Conservation (phyloP, 768 basidiomycete genomes). For the Tylopilus vinaceipallidus region DNA sequence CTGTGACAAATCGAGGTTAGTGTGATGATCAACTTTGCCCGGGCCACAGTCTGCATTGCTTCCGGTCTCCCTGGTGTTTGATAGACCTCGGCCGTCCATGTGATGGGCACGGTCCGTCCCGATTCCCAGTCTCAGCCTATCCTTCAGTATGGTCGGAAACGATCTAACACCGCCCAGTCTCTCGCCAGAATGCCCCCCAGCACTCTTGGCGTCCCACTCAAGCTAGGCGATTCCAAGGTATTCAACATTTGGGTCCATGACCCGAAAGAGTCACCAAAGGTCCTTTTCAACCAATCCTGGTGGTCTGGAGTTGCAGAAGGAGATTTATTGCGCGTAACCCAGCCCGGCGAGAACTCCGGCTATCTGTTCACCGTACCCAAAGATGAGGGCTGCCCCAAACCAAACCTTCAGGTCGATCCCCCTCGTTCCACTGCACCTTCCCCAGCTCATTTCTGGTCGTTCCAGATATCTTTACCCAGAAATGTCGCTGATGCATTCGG, state of each 20-base stretch:
- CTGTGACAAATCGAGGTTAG: not conserved
- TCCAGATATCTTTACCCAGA: slow-evolving; percentile 72
- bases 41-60: too few relatives aligned
- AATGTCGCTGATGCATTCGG: slow-evolving; percentile 70
- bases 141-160: slow-evolving; percentile 52
- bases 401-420: slow-evolving; percentile 56
- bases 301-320: slow-evolving; percentile 82
- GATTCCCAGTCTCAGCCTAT: slow-evolving; percentile 53
- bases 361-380: slow-evolving; percentile 67
- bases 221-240: slow-evolving; percentile 58
- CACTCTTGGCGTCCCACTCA: slow-evolving; percentile 39
- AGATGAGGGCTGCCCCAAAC: slow-evolving; percentile 59
- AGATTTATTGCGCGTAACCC: slow-evolving; percentile 62
- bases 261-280: slow-evolving; percentile 52
- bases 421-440: not conserved
- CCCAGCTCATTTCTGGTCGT: not conserved
- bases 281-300: slow-evolving; percentile 68
- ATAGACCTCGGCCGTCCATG: slow-evolving; percentile 4
- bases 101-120: slow-evolving; percentile 60
- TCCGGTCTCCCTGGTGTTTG: too few relatives aligned
- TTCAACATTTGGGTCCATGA: slow-evolving; percentile 79
- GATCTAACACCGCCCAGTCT: slow-evolving; percentile 77
- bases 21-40: not conserved
- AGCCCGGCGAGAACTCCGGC: slow-evolving; percentile 40
- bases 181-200: slow-evolving; percentile 46